Evolutionary conservation across 2,329 filamentous ascomycete species (phyloP).

Genomic region (Capronia americana): DNA sequence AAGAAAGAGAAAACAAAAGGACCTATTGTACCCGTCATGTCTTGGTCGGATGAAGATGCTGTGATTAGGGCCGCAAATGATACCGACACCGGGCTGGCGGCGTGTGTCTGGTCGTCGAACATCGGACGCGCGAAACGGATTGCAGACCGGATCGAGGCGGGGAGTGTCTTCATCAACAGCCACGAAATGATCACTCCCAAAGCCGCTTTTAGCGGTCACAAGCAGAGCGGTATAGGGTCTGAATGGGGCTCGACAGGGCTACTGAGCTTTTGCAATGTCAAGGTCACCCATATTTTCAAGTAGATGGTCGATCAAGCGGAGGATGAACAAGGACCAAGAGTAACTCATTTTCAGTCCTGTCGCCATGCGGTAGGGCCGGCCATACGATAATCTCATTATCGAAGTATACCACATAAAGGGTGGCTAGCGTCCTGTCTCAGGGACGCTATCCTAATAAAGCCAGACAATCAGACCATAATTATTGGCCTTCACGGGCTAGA

Average conservation of each 20-base stretch:
- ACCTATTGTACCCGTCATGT: slow-evolving; percentile 67
- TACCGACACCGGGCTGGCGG: slow-evolving; percentile 59
- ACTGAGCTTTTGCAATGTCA: background rate
- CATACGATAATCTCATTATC: too few relatives aligned
- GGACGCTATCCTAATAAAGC: too few relatives aligned
- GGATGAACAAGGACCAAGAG: too few relatives aligned
- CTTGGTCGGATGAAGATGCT: slow-evolving; percentile 67
- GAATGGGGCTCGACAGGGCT: slow-evolving; percentile 33
- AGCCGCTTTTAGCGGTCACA: slow-evolving; percentile 38
- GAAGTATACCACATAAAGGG: too few relatives aligned
- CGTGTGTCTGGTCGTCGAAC: slow-evolving; percentile 64
- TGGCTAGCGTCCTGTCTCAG: too few relatives aligned
- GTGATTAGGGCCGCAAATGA: slow-evolving; percentile 63
- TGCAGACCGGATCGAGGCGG: slow-evolving; percentile 61
- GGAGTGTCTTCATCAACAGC: slow-evolving; percentile 65
- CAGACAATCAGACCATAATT: too few relatives aligned
- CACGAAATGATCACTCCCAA: background rate
- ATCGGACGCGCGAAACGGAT: slow-evolving; percentile 57
- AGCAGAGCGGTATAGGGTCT: slow-evolving; percentile 41
- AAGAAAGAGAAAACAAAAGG: slow-evolving; percentile 42
- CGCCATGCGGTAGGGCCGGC: too few relatives aligned
- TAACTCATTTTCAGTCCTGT: too few relatives aligned
- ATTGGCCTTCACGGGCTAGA: too few relatives aligned
- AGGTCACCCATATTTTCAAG: slow-evolving; percentile 1
- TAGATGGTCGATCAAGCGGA: background rate